Percentiles rank a stretch among this genome's conserved stretches.
phyloP scores from a whole-genome alignment of 306 rosid genomes.

The Pyrus bretschneideri region DNA sequence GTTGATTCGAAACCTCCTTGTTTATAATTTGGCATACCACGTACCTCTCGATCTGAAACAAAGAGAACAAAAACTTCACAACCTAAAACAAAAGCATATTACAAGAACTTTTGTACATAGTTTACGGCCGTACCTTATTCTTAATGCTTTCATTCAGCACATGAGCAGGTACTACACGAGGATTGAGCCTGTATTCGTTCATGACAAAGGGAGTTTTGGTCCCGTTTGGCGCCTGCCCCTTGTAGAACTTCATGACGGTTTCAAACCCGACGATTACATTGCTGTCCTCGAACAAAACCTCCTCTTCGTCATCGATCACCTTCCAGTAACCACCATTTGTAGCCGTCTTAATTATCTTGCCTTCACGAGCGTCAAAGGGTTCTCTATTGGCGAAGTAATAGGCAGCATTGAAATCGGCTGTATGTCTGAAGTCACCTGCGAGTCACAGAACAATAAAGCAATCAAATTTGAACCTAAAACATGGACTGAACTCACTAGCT shows the following conservation, averaged over 20 bases:
- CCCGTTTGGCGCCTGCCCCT: neutral
- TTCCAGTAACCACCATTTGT: constrained; percentile 6
- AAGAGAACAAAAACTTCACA: neutral
- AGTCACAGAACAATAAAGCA: neutral
- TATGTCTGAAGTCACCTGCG: neutral
- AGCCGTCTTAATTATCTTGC: neutral
- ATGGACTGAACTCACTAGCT: neutral
- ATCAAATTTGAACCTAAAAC: neutral
- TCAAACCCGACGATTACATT: neutral
- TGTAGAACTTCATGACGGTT: neutral
- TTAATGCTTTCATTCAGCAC: neutral
- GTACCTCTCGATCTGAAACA: constrained; percentile 6
- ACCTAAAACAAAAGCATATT: neutral
- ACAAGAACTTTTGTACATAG: neutral
- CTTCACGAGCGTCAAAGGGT: neutral
- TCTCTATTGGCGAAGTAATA: neutral
- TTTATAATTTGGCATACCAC: neutral
- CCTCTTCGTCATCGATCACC: neutral
- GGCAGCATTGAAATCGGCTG: neutral
- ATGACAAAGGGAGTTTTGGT: neutral
- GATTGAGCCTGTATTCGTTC: constrained; percentile 4
- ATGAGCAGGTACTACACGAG: neutral
- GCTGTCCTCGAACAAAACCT: neutral
- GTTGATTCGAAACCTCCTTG: neutral
- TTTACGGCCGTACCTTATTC: neutral